A percentile compares a stretch with the other conserved stretches of the same genome.
phyloP scores from a whole-genome alignment of 1,139 yeast species.

The Candida pseudoviswanathii region DNA sequence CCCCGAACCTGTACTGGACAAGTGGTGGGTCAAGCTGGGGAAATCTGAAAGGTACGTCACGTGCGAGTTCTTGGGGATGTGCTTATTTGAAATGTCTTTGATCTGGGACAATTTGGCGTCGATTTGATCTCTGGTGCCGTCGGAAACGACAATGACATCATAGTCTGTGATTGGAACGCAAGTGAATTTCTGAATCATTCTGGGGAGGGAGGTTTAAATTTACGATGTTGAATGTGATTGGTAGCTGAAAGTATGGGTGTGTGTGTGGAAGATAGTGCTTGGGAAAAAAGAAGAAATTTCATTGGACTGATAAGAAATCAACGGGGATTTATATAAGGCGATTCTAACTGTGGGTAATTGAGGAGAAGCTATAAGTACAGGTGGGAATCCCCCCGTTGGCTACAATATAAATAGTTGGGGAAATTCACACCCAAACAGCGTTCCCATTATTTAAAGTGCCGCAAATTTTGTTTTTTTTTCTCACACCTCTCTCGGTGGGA shows the following conservation, averaged over 20 bases:
- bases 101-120: slow-evolving; percentile 29
- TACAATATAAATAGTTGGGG: slow-evolving; percentile 3
- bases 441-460: not conserved
- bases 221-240: not conserved
- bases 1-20: not conserved
- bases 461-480: not conserved
- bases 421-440: not conserved
- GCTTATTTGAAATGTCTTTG: slow-evolving; percentile 11
- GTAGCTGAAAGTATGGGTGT: not conserved
- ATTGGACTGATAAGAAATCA: slow-evolving; percentile 18
- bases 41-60: not conserved
- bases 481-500: slow-evolving; percentile 4
- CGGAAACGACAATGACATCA: slow-evolving; percentile 38
- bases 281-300: slow-evolving; percentile 9
- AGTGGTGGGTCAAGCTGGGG: not conserved
- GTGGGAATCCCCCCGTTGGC: not conserved
- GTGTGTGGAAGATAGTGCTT: no score
- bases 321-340: slow-evolving; percentile 12
- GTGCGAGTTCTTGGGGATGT: not conserved
- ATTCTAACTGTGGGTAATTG: not conserved
- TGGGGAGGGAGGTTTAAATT: no score
- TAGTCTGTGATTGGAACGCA: slow-evolving; percentile 37
- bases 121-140: slow-evolving; percentile 37
- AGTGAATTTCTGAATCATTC: slow-evolving; percentile 41
- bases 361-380: not conserved